phyloP scores from a whole-genome alignment of 352 stramenopile genomes.

The Plasmopara muralis region DNA sequence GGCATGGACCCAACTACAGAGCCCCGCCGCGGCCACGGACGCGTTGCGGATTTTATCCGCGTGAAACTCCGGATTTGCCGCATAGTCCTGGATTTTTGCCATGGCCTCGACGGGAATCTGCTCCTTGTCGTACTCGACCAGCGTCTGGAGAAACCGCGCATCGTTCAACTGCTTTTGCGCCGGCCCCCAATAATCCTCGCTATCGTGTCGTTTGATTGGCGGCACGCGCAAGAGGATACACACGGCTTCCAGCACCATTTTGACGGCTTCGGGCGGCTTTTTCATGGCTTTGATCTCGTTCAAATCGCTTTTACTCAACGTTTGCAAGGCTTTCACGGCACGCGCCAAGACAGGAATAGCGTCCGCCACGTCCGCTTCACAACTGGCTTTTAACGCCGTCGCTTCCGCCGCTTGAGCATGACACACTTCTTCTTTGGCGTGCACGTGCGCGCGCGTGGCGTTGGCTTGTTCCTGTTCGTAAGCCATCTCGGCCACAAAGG shows the following conservation, averaged over 20 bases:
- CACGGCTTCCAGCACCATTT: slow-evolving; percentile 92
- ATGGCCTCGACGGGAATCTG: slow-evolving; percentile 90
- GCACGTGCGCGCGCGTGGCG: slow-evolving; percentile 76
- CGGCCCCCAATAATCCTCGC: slow-evolving; percentile 93
- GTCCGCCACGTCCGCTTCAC: slow-evolving; percentile 88
- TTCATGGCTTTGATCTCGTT: slow-evolving; percentile 97
- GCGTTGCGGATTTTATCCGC: slow-evolving; percentile 93
- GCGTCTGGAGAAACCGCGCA: slow-evolving; percentile 88
- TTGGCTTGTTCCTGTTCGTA: slow-evolving; percentile 85
- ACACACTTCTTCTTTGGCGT: slow-evolving; percentile 78
- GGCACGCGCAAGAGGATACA: slow-evolving; percentile 94
- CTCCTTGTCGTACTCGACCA: slow-evolving; percentile 95
- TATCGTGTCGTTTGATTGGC: slow-evolving; percentile 89
- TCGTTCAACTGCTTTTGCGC: slow-evolving; percentile 92
- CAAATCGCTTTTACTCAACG: slow-evolving; percentile 92
- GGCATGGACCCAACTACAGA: slow-evolving; percentile 94
- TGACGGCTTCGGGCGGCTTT: slow-evolving; percentile 91
- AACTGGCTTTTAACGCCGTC: slow-evolving; percentile 86
- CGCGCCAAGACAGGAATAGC: slow-evolving; percentile 90
- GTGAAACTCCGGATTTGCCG: slow-evolving; percentile 87
- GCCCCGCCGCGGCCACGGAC: slow-evolving; percentile 88
- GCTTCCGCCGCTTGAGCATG: slow-evolving; percentile 85
- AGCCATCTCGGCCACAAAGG: slow-evolving; percentile 83
- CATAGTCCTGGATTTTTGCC: slow-evolving; percentile 83
- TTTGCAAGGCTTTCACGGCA: slow-evolving; percentile 88